Conservation (phyloP, 1,284 basidiomycete species). For the Tetrapyrgos nigripes region DNA sequence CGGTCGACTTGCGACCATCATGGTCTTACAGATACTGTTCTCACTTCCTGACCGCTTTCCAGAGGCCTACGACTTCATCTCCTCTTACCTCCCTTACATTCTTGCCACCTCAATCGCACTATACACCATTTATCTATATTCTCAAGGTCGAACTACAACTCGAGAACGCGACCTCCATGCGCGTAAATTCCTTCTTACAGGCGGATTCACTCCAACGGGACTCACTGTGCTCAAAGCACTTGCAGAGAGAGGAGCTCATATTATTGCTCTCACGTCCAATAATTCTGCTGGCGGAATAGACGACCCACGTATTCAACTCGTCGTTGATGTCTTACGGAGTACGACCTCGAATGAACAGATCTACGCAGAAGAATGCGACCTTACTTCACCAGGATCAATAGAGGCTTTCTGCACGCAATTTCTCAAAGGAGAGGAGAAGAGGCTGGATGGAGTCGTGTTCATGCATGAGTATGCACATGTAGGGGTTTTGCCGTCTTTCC, state of each 20-base stretch:
- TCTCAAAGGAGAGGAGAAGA: slow-evolving; percentile 64
- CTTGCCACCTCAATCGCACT: slow-evolving; percentile 47
- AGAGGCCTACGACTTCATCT: slow-evolving; percentile 41
- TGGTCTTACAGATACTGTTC: slow-evolving; percentile 45
- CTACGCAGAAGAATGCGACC: slow-evolving; percentile 76
- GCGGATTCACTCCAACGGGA: slow-evolving; percentile 75
- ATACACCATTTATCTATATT: slow-evolving; percentile 58
- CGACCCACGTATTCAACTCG: slow-evolving; percentile 57
- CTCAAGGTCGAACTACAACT: slow-evolving; percentile 71
- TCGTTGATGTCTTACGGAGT: slow-evolving; percentile 67
- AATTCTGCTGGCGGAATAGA: slow-evolving; percentile 59
- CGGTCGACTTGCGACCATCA: slow-evolving; percentile 14
- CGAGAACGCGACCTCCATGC: slow-evolving; percentile 78
- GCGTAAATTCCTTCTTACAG: slow-evolving; percentile 76
- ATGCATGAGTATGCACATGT: slow-evolving; percentile 75
- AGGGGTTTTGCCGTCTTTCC: slow-evolving; percentile 50
- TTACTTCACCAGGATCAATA: slow-evolving; percentile 66
- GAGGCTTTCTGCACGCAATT: slow-evolving; percentile 72
- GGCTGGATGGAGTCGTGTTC: slow-evolving; percentile 75
- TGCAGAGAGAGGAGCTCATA: slow-evolving; percentile 73
- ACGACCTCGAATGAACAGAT: slow-evolving; percentile 76
- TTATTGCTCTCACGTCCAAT: slow-evolving; percentile 62
- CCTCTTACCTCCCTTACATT: slow-evolving; percentile 52
- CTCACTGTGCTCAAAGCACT: slow-evolving; percentile 68
- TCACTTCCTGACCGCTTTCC: slow-evolving; percentile 27